These are phyloP conservation scores for Amauroascus niger DNA, from an alignment of 2,329 filamentous ascomycete species.

Conservation along the genomic window DNA sequence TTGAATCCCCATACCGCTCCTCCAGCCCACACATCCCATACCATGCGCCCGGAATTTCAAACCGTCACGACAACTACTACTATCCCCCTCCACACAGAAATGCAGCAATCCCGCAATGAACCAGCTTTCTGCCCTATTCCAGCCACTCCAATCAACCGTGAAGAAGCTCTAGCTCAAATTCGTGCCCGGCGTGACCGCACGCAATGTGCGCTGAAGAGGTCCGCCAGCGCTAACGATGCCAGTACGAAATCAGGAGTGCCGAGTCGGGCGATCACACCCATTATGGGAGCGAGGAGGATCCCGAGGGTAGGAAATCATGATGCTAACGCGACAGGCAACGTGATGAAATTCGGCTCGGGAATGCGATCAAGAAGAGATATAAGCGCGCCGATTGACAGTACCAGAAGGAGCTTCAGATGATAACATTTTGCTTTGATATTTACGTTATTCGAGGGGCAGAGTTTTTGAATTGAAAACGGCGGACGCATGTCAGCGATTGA, in stretches of 20 bases:
- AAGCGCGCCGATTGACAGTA: slow-evolving; percentile 29
- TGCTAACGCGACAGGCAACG: not conserved
- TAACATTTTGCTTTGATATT: not conserved
- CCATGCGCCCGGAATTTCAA: slow-evolving; percentile 7
- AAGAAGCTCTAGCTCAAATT: slow-evolving; percentile 43
- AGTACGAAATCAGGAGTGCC: slow-evolving; percentile 20
- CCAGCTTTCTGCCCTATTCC: slow-evolving; percentile 25
- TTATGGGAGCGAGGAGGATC: slow-evolving; percentile 22
- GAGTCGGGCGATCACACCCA: slow-evolving; percentile 11
- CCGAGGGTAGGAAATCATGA: slow-evolving; percentile 27
- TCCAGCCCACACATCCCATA: not conserved
- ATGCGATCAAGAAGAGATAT: slow-evolving; percentile 24
- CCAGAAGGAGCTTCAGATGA: slow-evolving; percentile 21
- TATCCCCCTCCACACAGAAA: slow-evolving; percentile 27
- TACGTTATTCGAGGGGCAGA: not conserved
- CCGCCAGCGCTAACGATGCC: slow-evolving; percentile 33
- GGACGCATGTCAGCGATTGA: not conserved
- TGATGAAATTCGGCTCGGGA: not conserved
- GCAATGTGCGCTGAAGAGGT: slow-evolving; percentile 32
- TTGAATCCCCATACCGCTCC: not conserved
- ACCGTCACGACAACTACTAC: slow-evolving; percentile 25
- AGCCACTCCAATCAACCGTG: slow-evolving; percentile 39
- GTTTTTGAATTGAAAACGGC: not conserved
- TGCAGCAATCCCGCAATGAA: slow-evolving; percentile 16
- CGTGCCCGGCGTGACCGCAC: slow-evolving; percentile 39